Conservation (phyloP, 768 basidiomycete genomes). For the Auricularia sp. region DNA sequence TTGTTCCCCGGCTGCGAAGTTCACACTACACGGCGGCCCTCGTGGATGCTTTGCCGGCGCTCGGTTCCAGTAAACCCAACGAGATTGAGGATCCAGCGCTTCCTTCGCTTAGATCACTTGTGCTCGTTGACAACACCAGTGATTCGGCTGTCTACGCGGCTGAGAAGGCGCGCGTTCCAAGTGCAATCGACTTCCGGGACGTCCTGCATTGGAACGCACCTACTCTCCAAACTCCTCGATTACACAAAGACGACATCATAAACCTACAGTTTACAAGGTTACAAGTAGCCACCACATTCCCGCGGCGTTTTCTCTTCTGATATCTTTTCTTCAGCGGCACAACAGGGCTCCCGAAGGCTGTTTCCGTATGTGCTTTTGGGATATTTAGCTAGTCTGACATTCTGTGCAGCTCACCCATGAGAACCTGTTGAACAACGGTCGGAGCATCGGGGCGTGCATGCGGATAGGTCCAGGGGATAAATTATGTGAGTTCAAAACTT, state of each 20-base stretch:
- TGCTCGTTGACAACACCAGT: constrained; percentile 55
- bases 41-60: constrained; percentile 43
- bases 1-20: constrained; percentile 57
- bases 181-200: constrained; percentile 62
- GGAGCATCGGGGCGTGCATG: constrained; percentile 67
- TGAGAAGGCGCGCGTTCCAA: constrained; percentile 31
- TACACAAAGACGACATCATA: constrained; percentile 53
- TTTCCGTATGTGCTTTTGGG: constrained; percentile 43
- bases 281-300: constrained; percentile 7
- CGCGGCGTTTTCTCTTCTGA: background rate
- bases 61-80: constrained; percentile 39
- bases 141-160: constrained; percentile 30
- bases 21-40: constrained; percentile 58
- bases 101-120: constrained; percentile 50
- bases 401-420: constrained; percentile 55
- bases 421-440: constrained; percentile 69
- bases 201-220: constrained; percentile 35
- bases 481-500: constrained; percentile 35
- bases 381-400: background rate
- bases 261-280: constrained; percentile 84
- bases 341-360: constrained; percentile 73
- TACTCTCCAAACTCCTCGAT: constrained; percentile 20
- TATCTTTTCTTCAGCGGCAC: constrained; percentile 45
- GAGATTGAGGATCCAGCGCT: constrained; percentile 47
- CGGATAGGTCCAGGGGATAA: constrained; percentile 51